Percentiles rank a stretch among this genome's conserved stretches.
phyloP scores from a whole-genome alignment of 2,329 filamentous ascomycete species.

The Xylariaceae sp. region DNA sequence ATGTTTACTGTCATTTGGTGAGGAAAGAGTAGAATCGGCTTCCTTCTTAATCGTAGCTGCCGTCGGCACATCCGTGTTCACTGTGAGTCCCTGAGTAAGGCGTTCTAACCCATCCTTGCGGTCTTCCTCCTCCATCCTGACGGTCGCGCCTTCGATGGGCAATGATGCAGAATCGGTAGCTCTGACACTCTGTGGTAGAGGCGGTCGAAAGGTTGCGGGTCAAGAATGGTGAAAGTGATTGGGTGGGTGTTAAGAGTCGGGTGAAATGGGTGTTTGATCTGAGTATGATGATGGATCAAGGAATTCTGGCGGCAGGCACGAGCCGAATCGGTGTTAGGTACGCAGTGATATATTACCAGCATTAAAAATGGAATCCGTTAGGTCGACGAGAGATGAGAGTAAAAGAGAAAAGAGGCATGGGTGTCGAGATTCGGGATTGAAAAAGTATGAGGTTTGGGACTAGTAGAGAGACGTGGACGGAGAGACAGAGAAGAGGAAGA shows the following conservation, averaged over 20 bases:
- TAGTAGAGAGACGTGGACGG: slow-evolving; percentile 6
- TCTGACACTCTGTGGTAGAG: slow-evolving; percentile 4
- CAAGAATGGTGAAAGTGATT: too few relatives aligned
- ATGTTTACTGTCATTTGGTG: slow-evolving; percentile 39
- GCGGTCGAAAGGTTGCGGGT: too few relatives aligned
- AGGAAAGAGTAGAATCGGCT: slow-evolving; percentile 34
- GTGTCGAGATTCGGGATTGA: slow-evolving; percentile 1
- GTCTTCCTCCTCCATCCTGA: slow-evolving; percentile 32
- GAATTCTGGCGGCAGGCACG: too few relatives aligned
- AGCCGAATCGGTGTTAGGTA: too few relatives aligned
- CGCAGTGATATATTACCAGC: too few relatives aligned
- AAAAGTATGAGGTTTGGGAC: neutral
- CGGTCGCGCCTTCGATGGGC: slow-evolving; percentile 5
- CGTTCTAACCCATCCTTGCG: slow-evolving; percentile 35
- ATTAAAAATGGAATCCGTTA: too few relatives aligned
- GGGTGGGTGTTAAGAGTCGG: too few relatives aligned
- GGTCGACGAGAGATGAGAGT: neutral
- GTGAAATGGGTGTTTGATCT: too few relatives aligned
- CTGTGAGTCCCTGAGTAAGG: slow-evolving; percentile 43
- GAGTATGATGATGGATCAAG: too few relatives aligned
- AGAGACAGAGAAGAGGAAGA: too few relatives aligned
- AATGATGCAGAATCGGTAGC: slow-evolving; percentile 5
- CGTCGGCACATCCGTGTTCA: slow-evolving; percentile 35
- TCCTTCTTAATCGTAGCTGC: slow-evolving; percentile 37
- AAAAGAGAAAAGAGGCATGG: neutral